Percentiles rank a stretch among this genome's conserved stretches.
phyloP scores from a whole-genome alignment of 2,329 filamentous ascomycete genomes.

The Colletotrichum abscissum region DNA sequence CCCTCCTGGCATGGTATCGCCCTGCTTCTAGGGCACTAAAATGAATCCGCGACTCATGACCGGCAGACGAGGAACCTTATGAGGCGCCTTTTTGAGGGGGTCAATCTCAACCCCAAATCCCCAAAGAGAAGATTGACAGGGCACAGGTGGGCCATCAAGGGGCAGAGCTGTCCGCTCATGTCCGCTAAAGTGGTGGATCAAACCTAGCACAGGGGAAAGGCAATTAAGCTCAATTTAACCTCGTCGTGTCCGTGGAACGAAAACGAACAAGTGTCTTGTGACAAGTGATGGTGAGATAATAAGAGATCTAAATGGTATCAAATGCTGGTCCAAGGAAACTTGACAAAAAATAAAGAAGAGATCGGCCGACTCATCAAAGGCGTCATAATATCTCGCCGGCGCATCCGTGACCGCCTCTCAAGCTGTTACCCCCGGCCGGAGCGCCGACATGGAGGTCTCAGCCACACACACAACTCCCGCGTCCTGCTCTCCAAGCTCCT shows the following conservation, averaged over 20 bases:
- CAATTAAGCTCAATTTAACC: conserved; percentile 20
- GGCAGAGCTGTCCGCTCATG: conserved; percentile 5
- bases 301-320: conserved; percentile 25
- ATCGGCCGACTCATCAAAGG: neutral
- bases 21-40: neutral
- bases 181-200: conserved; percentile 9
- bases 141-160: conserved; percentile 9
- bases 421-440: neutral
- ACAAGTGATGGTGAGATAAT: neutral
- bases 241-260: neutral
- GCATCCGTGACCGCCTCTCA: neutral
- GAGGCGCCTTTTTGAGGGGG: neutral
- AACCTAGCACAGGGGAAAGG: neutral
- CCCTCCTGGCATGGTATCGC: neutral
- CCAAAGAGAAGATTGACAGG: neutral
- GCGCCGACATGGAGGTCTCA: neutral
- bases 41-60: conserved; percentile 27
- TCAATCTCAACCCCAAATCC: conserved; percentile 1
- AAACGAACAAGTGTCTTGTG: neutral
- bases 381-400: too few relatives aligned
- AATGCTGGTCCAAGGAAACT: neutral
- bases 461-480: neutral
- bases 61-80: neutral
- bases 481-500: neutral
- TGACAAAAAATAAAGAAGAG: neutral